Evolutionary conservation across 2,329 filamentous ascomycete species (phyloP), one percentile per base, ranked within the genome.

Genomic region (Iodosphaeria phyllophila): DNA sequence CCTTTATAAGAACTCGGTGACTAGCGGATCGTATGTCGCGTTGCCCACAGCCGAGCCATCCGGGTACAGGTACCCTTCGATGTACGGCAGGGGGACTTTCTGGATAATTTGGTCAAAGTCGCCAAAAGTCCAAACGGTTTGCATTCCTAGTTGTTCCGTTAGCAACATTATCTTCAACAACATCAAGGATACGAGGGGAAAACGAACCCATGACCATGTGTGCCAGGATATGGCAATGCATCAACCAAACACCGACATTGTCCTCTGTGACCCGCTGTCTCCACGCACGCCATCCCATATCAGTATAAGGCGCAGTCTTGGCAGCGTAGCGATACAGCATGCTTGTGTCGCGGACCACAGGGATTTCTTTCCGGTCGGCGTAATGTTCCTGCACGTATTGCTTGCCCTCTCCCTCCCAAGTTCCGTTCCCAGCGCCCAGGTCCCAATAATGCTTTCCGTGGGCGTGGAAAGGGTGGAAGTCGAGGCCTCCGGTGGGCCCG

Each of bases 221-320:
- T 27, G 59, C 56, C 24, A 63, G 32, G 10, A 62, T 56, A 38
- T 72, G 66, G 32, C 66, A 72, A 39, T 72, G 66, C 32, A 71
- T 48, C 61, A 71, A 62, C 64, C 64, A 72, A 3, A 63, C 62
- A 1, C 66, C 67, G 0, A 70, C 57, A 4, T 62, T 48, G 2
- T 49, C 40, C 18, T 48, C 35, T 1, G 40, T 45, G 2, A 59
- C 40, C 4, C 49, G 37, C 1, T 72, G 42, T 7, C 69, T 49
- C 69, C 67, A 74, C 1, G 55, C 67, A 12, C 68, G 48, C 69
- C 69, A 75, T 1, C 68, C 65, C 1, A 54, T 48, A 2, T 51
- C 52, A 5, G 48, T 39, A 4, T 54, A 44, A 0, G 53, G 40
- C 3, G 32, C 33, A 0, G 52, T 56, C 13, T 48, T 50, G 4